phyloP scores from a whole-genome alignment of 371 early-diverging fungal species.

The Mortierella sp. region DNA sequence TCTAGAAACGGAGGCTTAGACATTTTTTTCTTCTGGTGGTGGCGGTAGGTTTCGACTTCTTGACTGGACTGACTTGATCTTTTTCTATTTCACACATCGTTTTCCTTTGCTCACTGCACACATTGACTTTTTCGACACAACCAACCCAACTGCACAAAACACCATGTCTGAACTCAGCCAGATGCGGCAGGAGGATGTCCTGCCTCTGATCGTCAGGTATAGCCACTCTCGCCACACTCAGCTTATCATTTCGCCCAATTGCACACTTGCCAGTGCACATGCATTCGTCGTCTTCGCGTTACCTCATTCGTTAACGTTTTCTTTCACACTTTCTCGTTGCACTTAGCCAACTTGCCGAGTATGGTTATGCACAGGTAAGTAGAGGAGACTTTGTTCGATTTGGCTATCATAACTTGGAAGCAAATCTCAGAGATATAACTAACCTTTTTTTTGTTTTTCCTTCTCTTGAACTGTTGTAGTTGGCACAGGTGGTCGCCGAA shows the following conservation, averaged over 20 bases:
- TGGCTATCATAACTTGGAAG: no score
- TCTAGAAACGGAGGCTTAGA: not conserved
- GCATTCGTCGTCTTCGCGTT: not conserved
- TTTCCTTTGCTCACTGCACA: not conserved
- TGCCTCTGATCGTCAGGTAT: slow-evolving; percentile 71
- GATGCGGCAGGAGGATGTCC: slow-evolving; percentile 67
- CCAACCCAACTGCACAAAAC: not conserved
- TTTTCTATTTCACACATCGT: not conserved
- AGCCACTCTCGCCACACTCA: not conserved
- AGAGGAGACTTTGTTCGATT: not conserved
- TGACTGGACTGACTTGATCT: not conserved
- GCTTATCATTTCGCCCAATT: not conserved
- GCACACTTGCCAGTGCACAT: not conserved
- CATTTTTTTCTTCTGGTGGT: not conserved
- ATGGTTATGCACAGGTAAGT: slow-evolving; percentile 66
- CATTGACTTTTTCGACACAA: not conserved
- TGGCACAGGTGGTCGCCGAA: slow-evolving; percentile 73
- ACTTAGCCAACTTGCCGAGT: slow-evolving; percentile 73
- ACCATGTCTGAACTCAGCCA: slow-evolving; percentile 36
- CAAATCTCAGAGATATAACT: no score
- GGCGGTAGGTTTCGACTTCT: not conserved
- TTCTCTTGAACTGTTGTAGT: slow-evolving; percentile 27
- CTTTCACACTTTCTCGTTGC: not conserved
- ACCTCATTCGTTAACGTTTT: not conserved
- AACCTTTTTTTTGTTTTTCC: not conserved